These are phyloP conservation scores for Arabidopsis thaliana DNA, from an alignment of 345 rosid species.

Conservation along the genomic window TAIR10.1 NC_003076.8:1400501-1401000, in stretches of 20 bases:
- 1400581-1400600: neutral
- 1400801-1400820: neutral
- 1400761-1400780: neutral
- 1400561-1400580: conserved; percentile 31
- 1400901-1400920: neutral
- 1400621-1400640: conserved; percentile 6
- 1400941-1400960: neutral
- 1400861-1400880: no score
- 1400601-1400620: conserved; percentile 5
- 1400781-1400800: neutral
- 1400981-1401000: neutral
- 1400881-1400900: neutral
- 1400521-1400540: conserved; percentile 33
- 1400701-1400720: neutral
- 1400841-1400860: neutral
- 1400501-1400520: conserved; percentile 16
- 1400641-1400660: neutral
- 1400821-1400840: neutral
- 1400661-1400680: neutral
- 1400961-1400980: neutral
- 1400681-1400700: conserved; percentile 10
- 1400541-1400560: conserved; percentile 41
- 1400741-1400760: neutral
- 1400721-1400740: neutral
- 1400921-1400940: neutral